Evolutionary conservation across 371 early-diverging fungal genomes (phyloP).

Genomic region (Apophysomyces trapeziformis): DNA sequence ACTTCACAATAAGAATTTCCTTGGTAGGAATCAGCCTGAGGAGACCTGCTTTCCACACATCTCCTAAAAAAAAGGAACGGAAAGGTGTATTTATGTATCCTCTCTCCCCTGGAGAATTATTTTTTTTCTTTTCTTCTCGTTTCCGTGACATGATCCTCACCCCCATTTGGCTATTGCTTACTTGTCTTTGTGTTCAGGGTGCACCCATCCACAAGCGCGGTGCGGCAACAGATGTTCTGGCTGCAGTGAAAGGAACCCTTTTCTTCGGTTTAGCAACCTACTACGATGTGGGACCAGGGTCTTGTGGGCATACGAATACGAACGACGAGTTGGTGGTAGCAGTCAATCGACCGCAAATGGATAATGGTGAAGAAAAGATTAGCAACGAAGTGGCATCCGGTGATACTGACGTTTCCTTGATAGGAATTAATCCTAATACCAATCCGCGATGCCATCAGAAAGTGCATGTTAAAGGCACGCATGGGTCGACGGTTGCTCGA

Average conservation of each 20-base stretch:
- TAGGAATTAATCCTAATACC: constrained; percentile 45
- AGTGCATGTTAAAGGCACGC: constrained; percentile 32
- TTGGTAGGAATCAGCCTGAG: background rate
- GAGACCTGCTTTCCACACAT: background rate
- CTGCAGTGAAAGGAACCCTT: constrained; percentile 9
- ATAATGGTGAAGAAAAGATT: constrained; percentile 17
- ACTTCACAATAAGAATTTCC: background rate
- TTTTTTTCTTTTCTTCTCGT: constrained; percentile 11
- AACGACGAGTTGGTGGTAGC: constrained; percentile 28
- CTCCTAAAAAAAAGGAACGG: constrained; percentile 2
- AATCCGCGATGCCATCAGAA: constrained; percentile 38
- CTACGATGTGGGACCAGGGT: constrained; percentile 26
- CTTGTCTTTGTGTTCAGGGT: constrained; percentile 3
- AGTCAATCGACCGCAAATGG: constrained; percentile 24
- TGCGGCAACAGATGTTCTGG: background rate
- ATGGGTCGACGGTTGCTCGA: constrained; percentile 27
- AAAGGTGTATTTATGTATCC: constrained; percentile 10
- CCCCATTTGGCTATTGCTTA: constrained; percentile 1
- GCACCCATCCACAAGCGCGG: background rate
- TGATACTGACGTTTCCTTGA: background rate
- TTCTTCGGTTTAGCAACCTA: constrained; percentile 26
- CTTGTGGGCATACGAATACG: constrained; percentile 20
- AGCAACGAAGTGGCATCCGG: background rate
- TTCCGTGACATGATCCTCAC: constrained; percentile 1
- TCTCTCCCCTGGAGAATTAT: background rate